Percentiles rank a stretch among this genome's conserved stretches.
Conservation (phyloP, 495 filamentous ascomycete genomes). For the Podospora conica region DNA sequence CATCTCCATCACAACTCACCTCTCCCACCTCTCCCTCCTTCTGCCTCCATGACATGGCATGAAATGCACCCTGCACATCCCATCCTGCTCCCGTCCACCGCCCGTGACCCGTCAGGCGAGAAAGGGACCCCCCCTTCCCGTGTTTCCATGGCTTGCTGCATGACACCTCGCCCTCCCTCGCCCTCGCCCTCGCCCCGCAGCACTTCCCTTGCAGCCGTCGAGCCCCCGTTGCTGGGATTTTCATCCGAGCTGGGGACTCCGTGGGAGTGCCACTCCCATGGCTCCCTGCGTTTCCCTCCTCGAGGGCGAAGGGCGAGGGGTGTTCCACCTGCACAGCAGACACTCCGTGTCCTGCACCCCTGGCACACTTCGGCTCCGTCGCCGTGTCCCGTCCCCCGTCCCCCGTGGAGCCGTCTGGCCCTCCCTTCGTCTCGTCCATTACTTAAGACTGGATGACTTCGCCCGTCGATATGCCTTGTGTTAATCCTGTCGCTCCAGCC, state of each 20-base stretch:
- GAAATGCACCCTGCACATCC: slow-evolving; percentile 5
- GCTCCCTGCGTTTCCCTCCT: background rate
- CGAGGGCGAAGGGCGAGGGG: background rate
- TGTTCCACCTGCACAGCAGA: background rate
- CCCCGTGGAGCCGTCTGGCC: background rate
- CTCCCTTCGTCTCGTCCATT: background rate
- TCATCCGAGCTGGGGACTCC: background rate
- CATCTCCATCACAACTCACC: background rate
- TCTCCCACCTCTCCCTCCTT: no score
- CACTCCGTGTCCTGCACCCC: slow-evolving; percentile 9
- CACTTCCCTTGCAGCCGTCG: slow-evolving; percentile 2
- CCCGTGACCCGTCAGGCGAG: background rate
- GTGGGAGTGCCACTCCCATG: background rate
- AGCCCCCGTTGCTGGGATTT: background rate
- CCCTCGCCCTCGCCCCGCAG: background rate
- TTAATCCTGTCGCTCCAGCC: slow-evolving; percentile 21
- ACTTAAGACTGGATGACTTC: slow-evolving; percentile 8
- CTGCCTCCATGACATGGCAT: slow-evolving; percentile 1
- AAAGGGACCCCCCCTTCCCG: slow-evolving; percentile 2
- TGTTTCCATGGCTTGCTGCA: background rate
- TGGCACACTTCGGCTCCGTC: slow-evolving; percentile 1
- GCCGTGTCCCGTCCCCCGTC: background rate
- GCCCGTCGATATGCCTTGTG: background rate
- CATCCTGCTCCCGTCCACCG: background rate
- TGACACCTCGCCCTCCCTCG: background rate